A percentile compares a stretch with the other conserved stretches of the same genome.
Evolutionary conservation across 495 filamentous ascomycete species (phyloP).

Genomic region (Letharia columbiana): DNA sequence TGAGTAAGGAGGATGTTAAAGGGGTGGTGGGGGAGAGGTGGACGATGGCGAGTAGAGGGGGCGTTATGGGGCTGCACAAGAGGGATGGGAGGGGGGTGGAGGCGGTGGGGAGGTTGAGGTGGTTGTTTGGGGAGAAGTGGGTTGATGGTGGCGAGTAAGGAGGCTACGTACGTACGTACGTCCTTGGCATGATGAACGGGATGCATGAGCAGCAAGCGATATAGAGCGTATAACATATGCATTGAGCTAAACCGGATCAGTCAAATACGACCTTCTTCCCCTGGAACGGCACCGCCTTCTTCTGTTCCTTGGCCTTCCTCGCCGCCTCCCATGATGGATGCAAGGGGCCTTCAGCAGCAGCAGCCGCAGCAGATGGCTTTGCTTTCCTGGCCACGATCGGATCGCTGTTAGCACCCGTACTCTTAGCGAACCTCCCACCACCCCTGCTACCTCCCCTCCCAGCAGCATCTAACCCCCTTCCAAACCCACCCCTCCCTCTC

Average conservation of each 20-base stretch:
- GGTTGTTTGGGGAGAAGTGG: conserved; percentile 27
- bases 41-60: conserved; percentile 51
- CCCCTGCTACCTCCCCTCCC: conserved; percentile 10
- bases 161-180: too few species aligned
- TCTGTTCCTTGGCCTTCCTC: conserved; percentile 71
- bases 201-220: background rate
- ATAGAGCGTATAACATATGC: background rate
- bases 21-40: conserved; percentile 71
- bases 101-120: conserved; percentile 32
- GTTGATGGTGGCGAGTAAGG: conserved; percentile 1
- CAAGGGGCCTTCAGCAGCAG: conserved; percentile 43
- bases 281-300: conserved; percentile 54
- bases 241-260: conserved; percentile 31
- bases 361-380: background rate
- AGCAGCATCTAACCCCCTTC: conserved; percentile 11
- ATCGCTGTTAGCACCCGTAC: conserved; percentile 25
- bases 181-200: background rate
- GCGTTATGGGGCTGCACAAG: conserved; percentile 34
- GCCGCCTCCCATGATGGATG: conserved; percentile 95
- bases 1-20: conserved; percentile 61
- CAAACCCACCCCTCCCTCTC: conserved; percentile 23
- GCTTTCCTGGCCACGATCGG: conserved; percentile 7
- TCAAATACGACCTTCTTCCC: conserved; percentile 93
- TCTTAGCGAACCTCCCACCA: background rate
- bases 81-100: conserved; percentile 32